These are phyloP conservation scores for Penicillium sp. DNA, from an alignment of 2,329 filamentous ascomycete genomes.

Conservation along the genomic window DNA sequence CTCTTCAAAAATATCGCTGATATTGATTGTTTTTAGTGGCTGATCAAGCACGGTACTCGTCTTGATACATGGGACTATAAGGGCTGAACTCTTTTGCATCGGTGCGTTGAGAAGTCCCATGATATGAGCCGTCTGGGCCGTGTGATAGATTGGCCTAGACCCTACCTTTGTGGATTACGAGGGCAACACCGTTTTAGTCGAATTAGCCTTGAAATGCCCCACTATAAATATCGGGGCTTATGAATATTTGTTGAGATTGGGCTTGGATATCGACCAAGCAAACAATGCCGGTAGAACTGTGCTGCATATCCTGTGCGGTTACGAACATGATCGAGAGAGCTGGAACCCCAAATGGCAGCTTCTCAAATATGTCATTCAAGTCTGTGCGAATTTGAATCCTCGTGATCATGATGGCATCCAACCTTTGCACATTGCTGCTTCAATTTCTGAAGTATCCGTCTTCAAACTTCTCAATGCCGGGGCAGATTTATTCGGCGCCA, in stretches of 20 bases:
- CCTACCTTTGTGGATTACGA: slow-evolving; percentile 2
- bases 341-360: neutral
- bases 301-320: neutral
- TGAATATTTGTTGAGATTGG: neutral
- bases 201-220: neutral
- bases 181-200: slow-evolving; percentile 5
- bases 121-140: neutral
- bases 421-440: slow-evolving; percentile 16
- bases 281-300: slow-evolving; percentile 4
- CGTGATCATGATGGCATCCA: slow-evolving; percentile 6
- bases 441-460: slow-evolving; percentile 12
- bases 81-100: slow-evolving; percentile 9
- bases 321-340: neutral
- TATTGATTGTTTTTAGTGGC: neutral
- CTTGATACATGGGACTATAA: slow-evolving; percentile 13
- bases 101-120: neutral
- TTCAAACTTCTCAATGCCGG: slow-evolving; percentile 15
- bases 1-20: neutral
- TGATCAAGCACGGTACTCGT: slow-evolving; percentile 1
- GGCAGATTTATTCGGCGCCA: slow-evolving; percentile 8
- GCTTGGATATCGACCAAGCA: slow-evolving; percentile 7
- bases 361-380: slow-evolving; percentile 3
- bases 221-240: no score
- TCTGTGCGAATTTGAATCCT: neutral
- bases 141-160: neutral